A percentile compares a stretch with the other conserved stretches of the same genome.
Evolutionary conservation across 2,329 filamentous ascomycete species (phyloP).

Genomic region (Chalaropsis thielavioides): DNA sequence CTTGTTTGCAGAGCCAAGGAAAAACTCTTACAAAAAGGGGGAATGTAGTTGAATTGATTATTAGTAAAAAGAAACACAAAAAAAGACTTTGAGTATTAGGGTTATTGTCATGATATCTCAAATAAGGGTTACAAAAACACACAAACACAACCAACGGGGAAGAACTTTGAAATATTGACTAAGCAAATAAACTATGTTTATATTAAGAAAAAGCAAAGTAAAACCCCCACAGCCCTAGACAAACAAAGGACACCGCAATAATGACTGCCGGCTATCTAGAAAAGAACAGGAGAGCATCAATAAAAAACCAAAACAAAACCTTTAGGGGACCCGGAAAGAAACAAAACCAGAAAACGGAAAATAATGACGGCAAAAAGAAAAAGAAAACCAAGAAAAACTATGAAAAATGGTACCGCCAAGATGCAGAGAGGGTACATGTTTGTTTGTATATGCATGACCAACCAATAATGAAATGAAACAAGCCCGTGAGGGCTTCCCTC

Average conservation of each 20-base stretch:
- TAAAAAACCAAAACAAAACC: neutral
- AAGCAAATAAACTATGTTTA: neutral
- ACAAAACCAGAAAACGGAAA: neutral
- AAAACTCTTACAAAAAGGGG: no score
- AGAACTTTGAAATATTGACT: neutral
- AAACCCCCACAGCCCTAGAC: neutral
- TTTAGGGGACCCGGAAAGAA: neutral
- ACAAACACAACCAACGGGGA: neutral
- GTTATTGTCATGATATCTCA: neutral
- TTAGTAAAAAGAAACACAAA: neutral
- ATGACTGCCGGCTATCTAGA: neutral
- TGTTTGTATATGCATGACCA: neutral
- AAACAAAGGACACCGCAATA: neutral
- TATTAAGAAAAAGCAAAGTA: neutral
- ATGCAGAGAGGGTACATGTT: neutral
- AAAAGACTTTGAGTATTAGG: no score
- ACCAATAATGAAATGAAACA: conserved; percentile 2
- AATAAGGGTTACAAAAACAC: neutral
- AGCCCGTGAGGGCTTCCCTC: neutral
- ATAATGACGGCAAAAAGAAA: neutral
- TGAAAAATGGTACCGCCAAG: neutral
- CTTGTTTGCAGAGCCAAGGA: no score
- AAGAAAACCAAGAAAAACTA: neutral
- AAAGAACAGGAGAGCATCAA: neutral
- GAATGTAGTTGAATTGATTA: neutral